phyloP scores from a whole-genome alignment of 495 filamentous ascomycete species.

The Xylaria flabelliformis region DNA sequence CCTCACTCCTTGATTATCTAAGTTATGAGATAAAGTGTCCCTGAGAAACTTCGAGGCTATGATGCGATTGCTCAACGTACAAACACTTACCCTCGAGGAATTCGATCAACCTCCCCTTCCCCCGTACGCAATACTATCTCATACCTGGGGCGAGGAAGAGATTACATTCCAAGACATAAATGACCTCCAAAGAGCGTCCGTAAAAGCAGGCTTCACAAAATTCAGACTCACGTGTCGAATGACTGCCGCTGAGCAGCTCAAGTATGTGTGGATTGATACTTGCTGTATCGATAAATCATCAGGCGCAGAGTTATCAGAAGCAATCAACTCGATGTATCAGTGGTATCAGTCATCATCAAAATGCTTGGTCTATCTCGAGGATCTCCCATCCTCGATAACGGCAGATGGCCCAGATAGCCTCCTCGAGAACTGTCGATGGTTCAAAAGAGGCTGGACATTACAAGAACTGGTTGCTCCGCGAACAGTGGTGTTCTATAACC shows the following conservation, averaged over 20 bases:
- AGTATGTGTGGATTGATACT: constrained; percentile 1
- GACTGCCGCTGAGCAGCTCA: background rate
- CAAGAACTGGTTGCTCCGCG: background rate
- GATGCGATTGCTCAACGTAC: background rate
- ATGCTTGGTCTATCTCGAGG: background rate
- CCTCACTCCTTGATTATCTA: background rate
- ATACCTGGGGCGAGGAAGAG: background rate
- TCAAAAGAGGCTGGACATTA: background rate
- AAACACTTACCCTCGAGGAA: background rate
- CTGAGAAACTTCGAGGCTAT: background rate
- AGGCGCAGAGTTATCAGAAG: background rate
- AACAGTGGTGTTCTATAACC: constrained; percentile 2
- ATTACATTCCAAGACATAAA: background rate
- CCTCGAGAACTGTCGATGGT: background rate
- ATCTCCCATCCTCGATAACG: background rate
- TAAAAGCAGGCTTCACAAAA: background rate
- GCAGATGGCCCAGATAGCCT: background rate
- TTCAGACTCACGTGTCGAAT: background rate
- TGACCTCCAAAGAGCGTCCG: background rate
- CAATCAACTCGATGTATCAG: background rate
- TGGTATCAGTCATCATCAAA: background rate
- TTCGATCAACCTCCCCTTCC: background rate
- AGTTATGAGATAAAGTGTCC: background rate
- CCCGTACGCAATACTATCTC: background rate
- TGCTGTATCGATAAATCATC: constrained; percentile 4